A percentile compares a stretch with the other conserved stretches of the same genome.
Evolutionary conservation across 2,329 filamentous ascomycete species (phyloP).

Genomic region (Nothomitra cinnamomea): DNA sequence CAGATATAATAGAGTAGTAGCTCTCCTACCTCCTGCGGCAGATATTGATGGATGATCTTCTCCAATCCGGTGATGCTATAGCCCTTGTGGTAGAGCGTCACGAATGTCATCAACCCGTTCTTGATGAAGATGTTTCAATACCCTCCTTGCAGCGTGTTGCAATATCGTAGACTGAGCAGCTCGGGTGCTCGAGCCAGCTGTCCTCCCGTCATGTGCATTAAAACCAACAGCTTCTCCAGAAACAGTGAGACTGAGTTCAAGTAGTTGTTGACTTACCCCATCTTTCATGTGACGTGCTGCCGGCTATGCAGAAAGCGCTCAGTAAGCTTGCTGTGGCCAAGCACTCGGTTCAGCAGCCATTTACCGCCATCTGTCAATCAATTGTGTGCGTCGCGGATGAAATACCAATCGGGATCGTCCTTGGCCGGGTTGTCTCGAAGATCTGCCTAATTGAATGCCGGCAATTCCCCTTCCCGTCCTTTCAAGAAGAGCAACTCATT

Average conservation of each 20-base stretch:
- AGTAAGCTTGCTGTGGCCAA: no score
- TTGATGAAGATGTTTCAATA: background rate
- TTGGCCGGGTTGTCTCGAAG: background rate
- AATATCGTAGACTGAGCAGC: background rate
- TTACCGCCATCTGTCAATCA: background rate
- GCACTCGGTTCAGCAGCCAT: background rate
- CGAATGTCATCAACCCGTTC: conserved; percentile 5
- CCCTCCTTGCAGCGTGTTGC: background rate
- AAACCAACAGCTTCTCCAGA: background rate
- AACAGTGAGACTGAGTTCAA: background rate
- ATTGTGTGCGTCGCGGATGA: background rate
- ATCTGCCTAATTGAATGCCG: background rate
- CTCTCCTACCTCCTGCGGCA: conserved; percentile 14
- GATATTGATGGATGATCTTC: conserved; percentile 16
- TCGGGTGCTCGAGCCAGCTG: background rate
- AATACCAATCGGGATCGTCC: background rate
- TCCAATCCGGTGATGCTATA: conserved; percentile 11
- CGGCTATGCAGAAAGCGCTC: no score
- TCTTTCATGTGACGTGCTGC: background rate
- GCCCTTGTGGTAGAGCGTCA: conserved; percentile 14
- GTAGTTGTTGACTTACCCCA: background rate
- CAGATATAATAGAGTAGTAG: conserved; percentile 16
- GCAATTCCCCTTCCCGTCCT: background rate
- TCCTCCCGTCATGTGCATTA: background rate
- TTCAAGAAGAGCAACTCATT: background rate